Percentiles rank a stretch among this genome's conserved stretches.
These are phyloP conservation scores for Pyrus bretschneideri DNA, from an alignment of 306 rosid genomes.

Conservation along the genomic window DNA sequence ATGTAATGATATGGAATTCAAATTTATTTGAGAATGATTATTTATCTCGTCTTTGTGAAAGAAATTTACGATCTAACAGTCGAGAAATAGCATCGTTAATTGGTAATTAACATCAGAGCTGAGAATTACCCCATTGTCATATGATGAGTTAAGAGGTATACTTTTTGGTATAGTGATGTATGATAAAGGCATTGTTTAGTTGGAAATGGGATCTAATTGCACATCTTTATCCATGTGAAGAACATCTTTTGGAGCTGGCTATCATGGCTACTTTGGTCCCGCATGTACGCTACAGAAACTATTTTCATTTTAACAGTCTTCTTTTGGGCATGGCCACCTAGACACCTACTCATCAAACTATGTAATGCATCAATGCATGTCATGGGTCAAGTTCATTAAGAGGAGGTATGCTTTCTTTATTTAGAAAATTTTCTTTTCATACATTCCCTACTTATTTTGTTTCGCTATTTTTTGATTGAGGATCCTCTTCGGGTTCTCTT, in stretches of 20 bases:
- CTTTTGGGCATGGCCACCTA: background rate
- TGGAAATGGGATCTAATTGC: background rate
- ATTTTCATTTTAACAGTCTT: background rate
- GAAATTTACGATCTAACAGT: background rate
- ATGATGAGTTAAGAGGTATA: background rate
- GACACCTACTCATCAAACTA: background rate
- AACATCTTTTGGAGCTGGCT: background rate
- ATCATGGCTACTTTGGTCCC: conserved; percentile 20
- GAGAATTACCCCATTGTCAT: background rate
- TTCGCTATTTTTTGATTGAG: background rate
- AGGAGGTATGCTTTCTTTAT: background rate
- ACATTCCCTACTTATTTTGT: background rate
- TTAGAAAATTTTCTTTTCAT: too few species aligned
- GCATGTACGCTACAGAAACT: background rate
- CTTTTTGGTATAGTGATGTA: background rate
- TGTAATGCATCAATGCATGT: background rate
- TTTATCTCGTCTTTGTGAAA: background rate
- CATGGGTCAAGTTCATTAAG: background rate
- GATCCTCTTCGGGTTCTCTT: too few species aligned
- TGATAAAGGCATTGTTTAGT: background rate
- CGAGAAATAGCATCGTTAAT: background rate
- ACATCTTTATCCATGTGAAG: conserved; percentile 1
- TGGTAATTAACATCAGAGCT: background rate
- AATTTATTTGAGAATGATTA: background rate
- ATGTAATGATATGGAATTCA: background rate